Base-by-base conservation (phyloP, 2,329 filamentous ascomycete species). In the Aspergillus brunneoviolaceus region DNA sequence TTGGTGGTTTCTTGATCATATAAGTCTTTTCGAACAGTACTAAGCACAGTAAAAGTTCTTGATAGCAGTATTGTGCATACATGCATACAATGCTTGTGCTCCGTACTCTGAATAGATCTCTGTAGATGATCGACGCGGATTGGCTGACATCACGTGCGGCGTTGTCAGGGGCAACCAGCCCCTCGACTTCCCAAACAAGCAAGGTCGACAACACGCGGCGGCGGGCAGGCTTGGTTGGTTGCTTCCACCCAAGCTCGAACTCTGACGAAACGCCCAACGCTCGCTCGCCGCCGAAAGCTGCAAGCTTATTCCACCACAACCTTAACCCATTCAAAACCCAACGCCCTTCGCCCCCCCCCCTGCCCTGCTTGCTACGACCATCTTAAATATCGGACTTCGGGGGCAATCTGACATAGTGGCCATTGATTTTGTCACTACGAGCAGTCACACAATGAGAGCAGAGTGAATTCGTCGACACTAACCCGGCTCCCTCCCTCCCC, bases 171-270 rank as follows among this genome's bases (percentile, higher is more conserved):
- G 47, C 2, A 63, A 64, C 62, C 25, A 9, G 1, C 23, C 3
- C 23, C 45, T 35, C 12, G 52, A 51, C 33, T 25, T 23, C 57
- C 59, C 39, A 63, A 63, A 63, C 59, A 61, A 63, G 61, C 48
- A 57, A 51, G 33, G 31, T 25, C 35, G 39, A 19, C 39, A 45
- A 45, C 39, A 49, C 55, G 48, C 48, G 54, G 48, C 48, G 54
- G 60, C 55, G 50, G 57, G 54, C 39, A 19, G 39, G 10, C 14
- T 35, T 45, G 27, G 27, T 29, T 29, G 27, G 12, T 45, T 45
- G 39, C 19, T 45, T 45, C 27, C 27, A 29, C 27, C 27, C 27
- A 9, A 45, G 39, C 39, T 45, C 39, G 39, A 45, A 45, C 39
- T 45, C 39, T 45, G 39, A 45, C 39, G 39, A 45, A 45, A 45